Evolutionary conservation across 1,284 basidiomycete genomes (phyloP), one percentile per base, ranked within the genome.

Genomic region (Cryptococcus wingfieldii): DNA sequence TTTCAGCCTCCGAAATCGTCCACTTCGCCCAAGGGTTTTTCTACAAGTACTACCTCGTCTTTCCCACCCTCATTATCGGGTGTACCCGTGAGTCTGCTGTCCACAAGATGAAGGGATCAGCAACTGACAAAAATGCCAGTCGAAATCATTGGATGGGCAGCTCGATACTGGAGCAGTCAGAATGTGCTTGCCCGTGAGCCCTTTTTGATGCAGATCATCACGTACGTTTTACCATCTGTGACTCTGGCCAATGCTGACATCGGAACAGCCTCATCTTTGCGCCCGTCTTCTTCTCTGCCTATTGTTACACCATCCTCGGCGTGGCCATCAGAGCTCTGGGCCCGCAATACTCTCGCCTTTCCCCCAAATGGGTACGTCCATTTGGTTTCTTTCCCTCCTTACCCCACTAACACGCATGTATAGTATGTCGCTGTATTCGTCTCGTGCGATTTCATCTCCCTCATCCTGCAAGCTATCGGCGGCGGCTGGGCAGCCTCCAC

Each of bases 1-100:
- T 72, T 56, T 54, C 57, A 45, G 27, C 68, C 14, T 52, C 59
- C 19, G 58, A 61, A 78, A 76, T 75, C 2, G 38, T 76, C 0
- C 84, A 86, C 63, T 38, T 79, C 12, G 68, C 61, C 5, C 80
- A 84, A 64, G 79, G 80, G 0, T 53, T 79, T 6, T 37, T 54
- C 46, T 66, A 58, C 51, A 65, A 64, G 47, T 73, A 79, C 48
- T 84, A 82, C 81, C 83, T 80, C 72, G 68, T 83, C 9, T 65
- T 84, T 41, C 80, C 80, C 0, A 85, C 84, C 0, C 77, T 80
- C 8, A 71, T 80, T 16, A 65, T 82, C 0, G 80, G 80, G 23
- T 34, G 16, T 18, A 23, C 31, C 14, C 50, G 55, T 56, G 23
- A 43, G 50, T 56, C 28, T 38, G 7, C 28, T 18, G 18, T 16